Percentiles rank a stretch among this genome's conserved stretches.
phyloP scores from a whole-genome alignment of 1,284 basidiomycete species.

The Irpex lacteus region DNA sequence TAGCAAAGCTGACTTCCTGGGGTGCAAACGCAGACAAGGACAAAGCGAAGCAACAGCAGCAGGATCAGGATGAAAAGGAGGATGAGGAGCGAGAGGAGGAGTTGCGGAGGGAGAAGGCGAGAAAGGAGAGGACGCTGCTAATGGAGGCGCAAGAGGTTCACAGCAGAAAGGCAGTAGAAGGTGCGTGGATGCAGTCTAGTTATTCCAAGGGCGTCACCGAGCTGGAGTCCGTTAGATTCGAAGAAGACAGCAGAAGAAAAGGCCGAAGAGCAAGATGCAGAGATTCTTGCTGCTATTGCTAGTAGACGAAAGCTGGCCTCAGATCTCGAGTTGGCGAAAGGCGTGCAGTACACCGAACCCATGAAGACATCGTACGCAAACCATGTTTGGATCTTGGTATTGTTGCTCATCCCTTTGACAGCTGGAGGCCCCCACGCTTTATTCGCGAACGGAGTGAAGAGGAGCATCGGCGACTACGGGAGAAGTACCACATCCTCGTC shows the following conservation, averaged over 20 bases:
- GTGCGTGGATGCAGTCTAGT: slow-evolving; percentile 38
- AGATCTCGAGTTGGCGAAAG: slow-evolving; percentile 90
- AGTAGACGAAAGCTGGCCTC: slow-evolving; percentile 89
- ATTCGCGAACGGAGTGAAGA: slow-evolving; percentile 71
- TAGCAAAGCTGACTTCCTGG: slow-evolving; percentile 69
- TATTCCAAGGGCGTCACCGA: too few species aligned
- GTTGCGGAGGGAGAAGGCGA: slow-evolving; percentile 62
- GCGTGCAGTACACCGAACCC: slow-evolving; percentile 87
- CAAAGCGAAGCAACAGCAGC: slow-evolving; percentile 48
- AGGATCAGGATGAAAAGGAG: slow-evolving; percentile 65
- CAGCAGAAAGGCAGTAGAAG: slow-evolving; percentile 74
- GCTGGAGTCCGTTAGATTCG: slow-evolving; percentile 53
- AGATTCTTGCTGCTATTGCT: slow-evolving; percentile 89
- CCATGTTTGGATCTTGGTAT: slow-evolving; percentile 7
- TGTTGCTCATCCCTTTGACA: slow-evolving; percentile 28
- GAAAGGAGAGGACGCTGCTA: slow-evolving; percentile 82
- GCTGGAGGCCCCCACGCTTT: slow-evolving; percentile 88
- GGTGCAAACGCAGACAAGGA: slow-evolving; percentile 56
- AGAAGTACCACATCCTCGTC: slow-evolving; percentile 89
- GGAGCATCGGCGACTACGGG: slow-evolving; percentile 75
- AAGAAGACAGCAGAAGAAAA: slow-evolving; percentile 84
- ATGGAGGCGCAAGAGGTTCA: slow-evolving; percentile 94
- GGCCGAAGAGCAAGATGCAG: slow-evolving; percentile 85
- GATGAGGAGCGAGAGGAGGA: slow-evolving; percentile 80
- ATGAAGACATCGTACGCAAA: slow-evolving; percentile 71